Conservation (phyloP, 306 rosid species). For the Quercus robur region DNA sequence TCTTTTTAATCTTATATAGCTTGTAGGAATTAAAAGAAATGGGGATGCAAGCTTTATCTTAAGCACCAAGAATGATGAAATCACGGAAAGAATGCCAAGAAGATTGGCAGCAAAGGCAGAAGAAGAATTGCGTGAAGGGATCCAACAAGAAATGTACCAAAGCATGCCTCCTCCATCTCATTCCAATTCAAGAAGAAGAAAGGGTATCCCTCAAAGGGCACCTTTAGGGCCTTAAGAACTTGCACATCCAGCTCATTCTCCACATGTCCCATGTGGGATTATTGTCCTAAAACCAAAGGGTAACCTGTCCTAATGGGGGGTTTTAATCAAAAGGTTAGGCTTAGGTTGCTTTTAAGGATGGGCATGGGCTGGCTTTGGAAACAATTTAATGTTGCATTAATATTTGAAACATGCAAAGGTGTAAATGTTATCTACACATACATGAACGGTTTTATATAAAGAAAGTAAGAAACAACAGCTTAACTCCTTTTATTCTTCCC, state of each 20-base stretch:
- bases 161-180: conserved; percentile 26
- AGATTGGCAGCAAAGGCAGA: conserved; percentile 36
- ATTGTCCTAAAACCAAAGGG: conserved; percentile 34
- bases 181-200: conserved; percentile 70
- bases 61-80: conserved; percentile 44
- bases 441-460: conserved; percentile 35
- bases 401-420: conserved; percentile 35
- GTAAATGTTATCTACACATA: conserved; percentile 34
- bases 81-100: conserved; percentile 36
- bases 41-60: conserved; percentile 40
- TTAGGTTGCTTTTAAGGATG: conserved; percentile 22
- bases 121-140: conserved; percentile 45
- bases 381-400: conserved; percentile 43
- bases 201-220: conserved; percentile 68
- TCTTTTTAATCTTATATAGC: conserved; percentile 3
- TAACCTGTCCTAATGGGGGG: conserved; percentile 36
- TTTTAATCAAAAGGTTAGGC: conserved; percentile 16
- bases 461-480: conserved; percentile 13
- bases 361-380: conserved; percentile 41
- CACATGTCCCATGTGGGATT: conserved; percentile 41
- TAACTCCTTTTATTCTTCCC: neutral
- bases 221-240: conserved; percentile 53
- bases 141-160: conserved; percentile 34
- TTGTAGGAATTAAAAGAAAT: conserved; percentile 47
- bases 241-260: conserved; percentile 47